Evolutionary conservation across 2,329 filamentous ascomycete genomes (phyloP).

Genomic region (Hypoxylon sp.): DNA sequence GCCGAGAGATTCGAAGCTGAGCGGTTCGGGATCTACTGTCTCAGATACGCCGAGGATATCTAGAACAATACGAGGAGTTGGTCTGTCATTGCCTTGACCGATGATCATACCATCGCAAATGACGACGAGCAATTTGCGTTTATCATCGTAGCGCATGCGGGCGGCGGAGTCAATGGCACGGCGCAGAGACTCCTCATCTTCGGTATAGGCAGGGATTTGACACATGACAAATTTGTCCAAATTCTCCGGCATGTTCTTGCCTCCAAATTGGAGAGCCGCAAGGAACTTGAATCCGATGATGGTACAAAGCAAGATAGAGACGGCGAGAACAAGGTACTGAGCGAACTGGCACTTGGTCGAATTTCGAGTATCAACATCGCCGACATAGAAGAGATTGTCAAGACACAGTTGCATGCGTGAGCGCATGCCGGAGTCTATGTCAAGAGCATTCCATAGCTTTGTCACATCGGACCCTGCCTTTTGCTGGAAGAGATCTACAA

Average conservation of each 20-base stretch:
- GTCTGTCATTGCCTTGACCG: constrained; percentile 95
- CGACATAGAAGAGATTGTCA: constrained; percentile 95
- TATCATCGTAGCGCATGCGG: constrained; percentile 97
- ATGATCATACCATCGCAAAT: constrained; percentile 99
- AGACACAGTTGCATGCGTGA: constrained; percentile 84
- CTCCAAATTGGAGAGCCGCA: constrained; percentile 92
- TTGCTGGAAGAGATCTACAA: constrained; percentile 83
- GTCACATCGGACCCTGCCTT: constrained; percentile 84
- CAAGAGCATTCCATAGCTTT: constrained; percentile 83
- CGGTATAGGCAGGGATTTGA: constrained; percentile 97
- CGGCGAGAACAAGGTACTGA: constrained; percentile 87
- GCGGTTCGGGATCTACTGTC: constrained; percentile 91
- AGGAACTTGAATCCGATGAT: constrained; percentile 97
- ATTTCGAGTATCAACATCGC: constrained; percentile 90
- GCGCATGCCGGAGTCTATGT: constrained; percentile 70
- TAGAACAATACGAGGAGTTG: constrained; percentile 94
- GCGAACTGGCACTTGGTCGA: constrained; percentile 89
- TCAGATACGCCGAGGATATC: constrained; percentile 97
- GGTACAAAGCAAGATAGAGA: constrained; percentile 83
- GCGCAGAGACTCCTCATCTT: constrained; percentile 96
- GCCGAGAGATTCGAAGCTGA: constrained; percentile 96
- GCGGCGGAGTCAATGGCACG: constrained; percentile 97
- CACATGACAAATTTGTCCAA: constrained; percentile 99
- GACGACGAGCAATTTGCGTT: constrained; percentile 93
- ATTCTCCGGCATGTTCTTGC: constrained; percentile 92